Evolutionary conservation across 176 grass and related monocot species (phyloP).

Genomic region (Microstegium vimineum): DNA sequence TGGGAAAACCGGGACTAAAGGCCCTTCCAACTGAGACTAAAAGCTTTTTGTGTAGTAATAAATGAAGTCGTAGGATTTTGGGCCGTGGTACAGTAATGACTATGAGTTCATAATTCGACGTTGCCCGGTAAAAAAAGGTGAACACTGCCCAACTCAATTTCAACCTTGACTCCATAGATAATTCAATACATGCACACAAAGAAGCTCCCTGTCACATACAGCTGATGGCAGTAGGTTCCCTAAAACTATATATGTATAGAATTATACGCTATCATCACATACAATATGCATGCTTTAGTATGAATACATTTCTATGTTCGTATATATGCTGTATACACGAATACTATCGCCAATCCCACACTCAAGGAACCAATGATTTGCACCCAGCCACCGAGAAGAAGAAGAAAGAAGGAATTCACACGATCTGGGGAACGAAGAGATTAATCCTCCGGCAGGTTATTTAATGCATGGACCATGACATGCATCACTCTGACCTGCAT

Average conservation of each 20-base stretch:
- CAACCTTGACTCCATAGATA: background rate
- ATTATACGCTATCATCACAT: no score
- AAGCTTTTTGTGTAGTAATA: no score
- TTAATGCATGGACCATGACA: constrained; percentile 11
- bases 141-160: background rate
- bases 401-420: background rate
- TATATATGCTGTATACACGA: background rate
- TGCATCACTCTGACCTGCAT: constrained; percentile 32
- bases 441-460: background rate
- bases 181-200: background rate
- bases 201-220: background rate
- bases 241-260: background rate
- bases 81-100: no score
- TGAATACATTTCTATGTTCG: no score
- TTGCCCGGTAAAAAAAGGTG: no score
- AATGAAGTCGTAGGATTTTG: no score
- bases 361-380: background rate
- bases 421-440: background rate
- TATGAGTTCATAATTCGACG: no score
- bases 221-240: background rate
- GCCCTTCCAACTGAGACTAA: no score
- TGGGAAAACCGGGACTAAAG: no score
- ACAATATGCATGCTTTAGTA: no score
- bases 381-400: background rate
- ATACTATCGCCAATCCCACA: background rate